A percentile compares a stretch with the other conserved stretches of the same genome.
phyloP scores from a whole-genome alignment of 768 basidiomycete genomes.

The Boletellus ananas region DNA sequence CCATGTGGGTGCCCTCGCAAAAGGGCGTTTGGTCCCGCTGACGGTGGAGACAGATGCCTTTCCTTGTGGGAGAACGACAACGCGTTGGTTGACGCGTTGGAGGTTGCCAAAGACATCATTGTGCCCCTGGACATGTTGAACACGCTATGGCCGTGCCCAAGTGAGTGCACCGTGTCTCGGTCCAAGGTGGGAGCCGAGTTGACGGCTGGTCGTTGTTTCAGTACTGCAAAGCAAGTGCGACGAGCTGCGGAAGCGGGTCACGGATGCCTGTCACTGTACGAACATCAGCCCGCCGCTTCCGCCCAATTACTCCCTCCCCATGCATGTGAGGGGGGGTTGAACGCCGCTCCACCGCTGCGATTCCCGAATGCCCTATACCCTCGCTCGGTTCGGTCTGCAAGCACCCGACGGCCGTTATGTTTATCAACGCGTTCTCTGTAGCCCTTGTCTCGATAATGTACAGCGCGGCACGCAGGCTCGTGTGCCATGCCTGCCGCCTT shows the following conservation, averaged over 20 bases:
- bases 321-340: constrained; percentile 30
- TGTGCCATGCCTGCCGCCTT: no score
- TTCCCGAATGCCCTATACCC: constrained; percentile 20
- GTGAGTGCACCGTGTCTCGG: constrained; percentile 31
- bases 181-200: not conserved
- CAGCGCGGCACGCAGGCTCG: not conserved
- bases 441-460: constrained; percentile 29
- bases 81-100: constrained; percentile 52
- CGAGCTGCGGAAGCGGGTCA: constrained; percentile 46
- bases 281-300: constrained; percentile 41
- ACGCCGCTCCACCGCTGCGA: not conserved
- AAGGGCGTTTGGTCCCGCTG: not conserved
- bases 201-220: constrained; percentile 23
- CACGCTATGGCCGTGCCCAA: constrained; percentile 60
- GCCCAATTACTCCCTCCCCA: constrained; percentile 37
- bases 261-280: constrained; percentile 44
- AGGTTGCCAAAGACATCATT: constrained; percentile 63
- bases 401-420: constrained; percentile 19
- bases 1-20: constrained; percentile 42
- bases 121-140: constrained; percentile 64
- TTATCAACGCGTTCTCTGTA: constrained; percentile 19
- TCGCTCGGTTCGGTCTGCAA: constrained; percentile 4
- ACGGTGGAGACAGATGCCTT: constrained; percentile 46
- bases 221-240: constrained; percentile 48
- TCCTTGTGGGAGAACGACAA: constrained; percentile 63